These are phyloP conservation scores for Neophaeococcomyces aloes DNA, from an alignment of 2,329 filamentous ascomycete species.

Conservation along the genomic window DNA sequence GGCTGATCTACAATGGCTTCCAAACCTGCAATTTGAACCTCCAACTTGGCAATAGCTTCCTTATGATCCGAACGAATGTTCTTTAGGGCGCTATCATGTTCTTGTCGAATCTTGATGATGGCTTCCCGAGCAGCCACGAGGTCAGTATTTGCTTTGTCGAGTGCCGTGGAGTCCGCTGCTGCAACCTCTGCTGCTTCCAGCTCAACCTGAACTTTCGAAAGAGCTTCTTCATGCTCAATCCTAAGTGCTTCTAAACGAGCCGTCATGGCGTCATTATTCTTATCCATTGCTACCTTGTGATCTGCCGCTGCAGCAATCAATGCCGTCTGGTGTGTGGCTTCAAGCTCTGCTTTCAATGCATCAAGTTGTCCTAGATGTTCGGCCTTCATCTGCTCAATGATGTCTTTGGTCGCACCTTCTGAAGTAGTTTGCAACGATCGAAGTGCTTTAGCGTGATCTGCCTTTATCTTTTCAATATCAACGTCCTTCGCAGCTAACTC, in stretches of 20 bases:
- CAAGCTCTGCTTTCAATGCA: conserved; percentile 27
- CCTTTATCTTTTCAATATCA: conserved; percentile 27
- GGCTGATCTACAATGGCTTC: conserved; percentile 20
- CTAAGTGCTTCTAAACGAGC: conserved; percentile 31
- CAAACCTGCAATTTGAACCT: neutral
- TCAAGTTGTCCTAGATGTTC: conserved; percentile 28
- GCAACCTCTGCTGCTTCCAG: conserved; percentile 28
- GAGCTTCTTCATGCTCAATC: conserved; percentile 51
- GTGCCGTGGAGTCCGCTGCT: conserved; percentile 4
- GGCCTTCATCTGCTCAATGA: conserved; percentile 29
- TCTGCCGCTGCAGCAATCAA: conserved; percentile 28
- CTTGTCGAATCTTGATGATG: neutral
- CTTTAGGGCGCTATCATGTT: conserved; percentile 3
- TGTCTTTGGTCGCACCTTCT: conserved; percentile 15
- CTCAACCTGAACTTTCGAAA: conserved; percentile 44
- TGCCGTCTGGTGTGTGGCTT: conserved; percentile 28
- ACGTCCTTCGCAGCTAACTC: conserved; percentile 20
- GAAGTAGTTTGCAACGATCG: conserved; percentile 17
- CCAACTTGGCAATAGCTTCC: conserved; percentile 10
- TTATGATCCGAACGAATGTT: conserved; percentile 9
- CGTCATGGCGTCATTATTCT: conserved; percentile 19
- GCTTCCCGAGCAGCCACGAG: neutral
- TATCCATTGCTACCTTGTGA: conserved; percentile 27
- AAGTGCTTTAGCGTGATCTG: conserved; percentile 27
- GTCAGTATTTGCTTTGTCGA: conserved; percentile 5